A percentile compares a stretch with the other conserved stretches of the same genome.
phyloP scores from a whole-genome alignment of 2,329 filamentous ascomycete genomes.

The Chalara sp. region DNA sequence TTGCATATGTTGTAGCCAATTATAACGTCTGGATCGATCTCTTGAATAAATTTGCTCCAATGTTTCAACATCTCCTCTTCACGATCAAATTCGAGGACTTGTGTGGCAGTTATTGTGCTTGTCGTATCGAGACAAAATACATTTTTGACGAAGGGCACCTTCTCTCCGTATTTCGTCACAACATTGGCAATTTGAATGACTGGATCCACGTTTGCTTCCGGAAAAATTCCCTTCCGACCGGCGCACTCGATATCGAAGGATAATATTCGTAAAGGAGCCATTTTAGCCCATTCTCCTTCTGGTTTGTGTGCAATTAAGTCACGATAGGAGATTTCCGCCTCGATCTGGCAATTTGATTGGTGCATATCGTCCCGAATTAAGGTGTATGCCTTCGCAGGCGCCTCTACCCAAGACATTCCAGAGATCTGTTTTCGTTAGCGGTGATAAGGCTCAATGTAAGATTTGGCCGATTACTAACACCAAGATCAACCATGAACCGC shows the following conservation, averaged over 20 bases:
- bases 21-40: constrained; percentile 93
- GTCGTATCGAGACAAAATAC: constrained; percentile 94
- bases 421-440: constrained; percentile 49
- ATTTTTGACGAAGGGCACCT: constrained; percentile 91
- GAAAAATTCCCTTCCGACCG: constrained; percentile 94
- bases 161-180: constrained; percentile 89
- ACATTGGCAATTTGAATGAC: constrained; percentile 98
- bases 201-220: constrained; percentile 83
- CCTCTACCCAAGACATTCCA: constrained; percentile 97
- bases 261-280: constrained; percentile 85
- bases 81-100: constrained; percentile 74
- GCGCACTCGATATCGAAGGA: constrained; percentile 99
- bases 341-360: constrained; percentile 94
- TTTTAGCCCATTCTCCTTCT: constrained; percentile 94
- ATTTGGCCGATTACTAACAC: constrained; percentile 35
- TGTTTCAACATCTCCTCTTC: constrained; percentile 88
- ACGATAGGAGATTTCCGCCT: constrained; percentile 75
- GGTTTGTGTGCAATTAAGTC: constrained; percentile 83
- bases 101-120: constrained; percentile 88
- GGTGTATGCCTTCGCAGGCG: constrained; percentile 64
- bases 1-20: constrained; percentile 99
- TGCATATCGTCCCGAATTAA: constrained; percentile 59
- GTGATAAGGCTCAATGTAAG: neutral
- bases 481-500: constrained; percentile 97
- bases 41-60: constrained; percentile 85